Evolutionary conservation across 1,284 basidiomycete species (phyloP).

Genomic region (Ustilago vetiveriae): DNA sequence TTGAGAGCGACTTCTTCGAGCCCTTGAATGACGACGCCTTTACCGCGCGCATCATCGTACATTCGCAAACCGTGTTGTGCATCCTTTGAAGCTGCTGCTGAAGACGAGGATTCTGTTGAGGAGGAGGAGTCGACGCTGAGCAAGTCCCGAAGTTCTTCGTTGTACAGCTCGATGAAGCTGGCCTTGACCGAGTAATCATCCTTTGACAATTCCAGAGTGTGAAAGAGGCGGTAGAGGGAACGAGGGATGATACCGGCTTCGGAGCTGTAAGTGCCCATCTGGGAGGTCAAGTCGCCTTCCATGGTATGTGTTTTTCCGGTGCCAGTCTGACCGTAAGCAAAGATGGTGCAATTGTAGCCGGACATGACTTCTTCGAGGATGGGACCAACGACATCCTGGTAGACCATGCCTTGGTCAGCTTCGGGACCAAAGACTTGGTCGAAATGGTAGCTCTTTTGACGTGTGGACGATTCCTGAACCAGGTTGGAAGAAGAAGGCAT

Average conservation of each 20-base stretch:
- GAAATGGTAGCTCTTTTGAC: slow-evolving; percentile 64
- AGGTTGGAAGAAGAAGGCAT: slow-evolving; percentile 28
- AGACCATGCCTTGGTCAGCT: slow-evolving; percentile 93
- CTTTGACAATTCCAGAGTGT: slow-evolving; percentile 78
- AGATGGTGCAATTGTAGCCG: slow-evolving; percentile 98
- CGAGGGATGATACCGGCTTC: slow-evolving; percentile 98
- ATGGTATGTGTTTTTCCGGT: slow-evolving; percentile 90
- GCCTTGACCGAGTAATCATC: slow-evolving; percentile 90
- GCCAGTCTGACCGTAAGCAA: slow-evolving; percentile 98
- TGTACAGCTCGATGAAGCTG: slow-evolving; percentile 97
- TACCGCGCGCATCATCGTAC: slow-evolving; percentile 81
- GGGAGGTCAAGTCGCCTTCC: slow-evolving; percentile 65
- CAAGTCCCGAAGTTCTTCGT: slow-evolving; percentile 82
- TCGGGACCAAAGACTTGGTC: slow-evolving; percentile 85
- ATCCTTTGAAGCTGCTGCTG: slow-evolving; percentile 9
- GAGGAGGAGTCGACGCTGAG: slow-evolving; percentile 71
- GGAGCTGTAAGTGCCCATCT: slow-evolving; percentile 82
- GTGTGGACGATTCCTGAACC: slow-evolving; percentile 37
- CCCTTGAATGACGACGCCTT: slow-evolving; percentile 90
- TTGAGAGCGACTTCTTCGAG: slow-evolving; percentile 89
- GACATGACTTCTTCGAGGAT: slow-evolving; percentile 91
- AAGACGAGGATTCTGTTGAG: slow-evolving; percentile 7
- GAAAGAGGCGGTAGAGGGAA: slow-evolving; percentile 89
- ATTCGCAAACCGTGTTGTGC: slow-evolving; percentile 70
- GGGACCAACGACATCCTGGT: slow-evolving; percentile 89